Percentiles rank a stretch among this genome's conserved stretches.
Conservation (phyloP, 148 eudicot genomes). For the Silene uniflora region DNA sequence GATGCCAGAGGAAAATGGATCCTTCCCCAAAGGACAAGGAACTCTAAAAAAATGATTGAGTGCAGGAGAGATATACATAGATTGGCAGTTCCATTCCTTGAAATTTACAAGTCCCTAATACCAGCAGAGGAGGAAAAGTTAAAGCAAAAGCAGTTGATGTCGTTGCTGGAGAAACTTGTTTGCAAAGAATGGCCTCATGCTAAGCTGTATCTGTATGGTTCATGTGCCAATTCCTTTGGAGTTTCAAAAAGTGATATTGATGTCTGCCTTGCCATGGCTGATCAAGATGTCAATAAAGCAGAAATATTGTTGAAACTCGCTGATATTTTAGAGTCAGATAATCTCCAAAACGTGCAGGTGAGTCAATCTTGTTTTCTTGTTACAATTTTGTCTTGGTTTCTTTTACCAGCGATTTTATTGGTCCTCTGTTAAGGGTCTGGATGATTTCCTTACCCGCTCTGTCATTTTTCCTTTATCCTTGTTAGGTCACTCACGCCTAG, state of each 20-base stretch:
- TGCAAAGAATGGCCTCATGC: conserved; percentile 87
- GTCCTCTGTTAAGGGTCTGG: not conserved
- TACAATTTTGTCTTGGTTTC: not conserved
- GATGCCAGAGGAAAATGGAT: conserved; percentile 76
- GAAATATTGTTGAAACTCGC: conserved; percentile 78
- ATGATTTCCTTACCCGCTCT: not conserved
- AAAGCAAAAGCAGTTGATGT: conserved; percentile 69
- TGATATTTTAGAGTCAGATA: conserved; percentile 65
- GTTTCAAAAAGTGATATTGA: conserved; percentile 94
- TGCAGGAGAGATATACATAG: conserved; percentile 66
- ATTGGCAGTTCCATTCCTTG: conserved; percentile 51
- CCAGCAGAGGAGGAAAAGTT: conserved; percentile 85
- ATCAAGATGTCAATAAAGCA: conserved; percentile 56
- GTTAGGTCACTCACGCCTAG: not conserved
- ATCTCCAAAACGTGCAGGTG: conserved; percentile 91
- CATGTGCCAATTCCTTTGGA: conserved; percentile 93
- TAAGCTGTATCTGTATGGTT: conserved; percentile 72
- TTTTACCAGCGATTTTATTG: not conserved
- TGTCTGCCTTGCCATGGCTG: conserved; percentile 70
- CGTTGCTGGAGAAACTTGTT: conserved; percentile 69
- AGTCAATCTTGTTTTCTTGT: not conserved
- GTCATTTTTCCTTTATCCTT: not conserved
- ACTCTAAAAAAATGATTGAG: conserved; percentile 35
- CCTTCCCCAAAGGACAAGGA: conserved; percentile 65
- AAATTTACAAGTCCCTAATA: conserved; percentile 60